Evolutionary conservation across 441 rosid genomes (phyloP), one percentile per base, ranked within the genome.

Genomic region (Eutrema salsugineum): DNA sequence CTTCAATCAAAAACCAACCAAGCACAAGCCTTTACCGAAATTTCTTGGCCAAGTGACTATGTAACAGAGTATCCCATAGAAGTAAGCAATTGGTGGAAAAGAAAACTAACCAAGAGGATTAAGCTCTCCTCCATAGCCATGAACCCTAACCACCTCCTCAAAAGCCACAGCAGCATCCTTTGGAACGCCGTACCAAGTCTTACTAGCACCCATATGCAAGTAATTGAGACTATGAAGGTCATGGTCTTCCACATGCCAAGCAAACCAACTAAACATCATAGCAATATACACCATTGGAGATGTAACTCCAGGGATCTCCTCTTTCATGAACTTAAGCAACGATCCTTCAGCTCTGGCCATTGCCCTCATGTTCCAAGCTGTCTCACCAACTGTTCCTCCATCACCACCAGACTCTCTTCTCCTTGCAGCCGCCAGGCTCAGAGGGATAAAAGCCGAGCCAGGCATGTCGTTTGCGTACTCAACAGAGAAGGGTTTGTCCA

Each of bases 401-500:
- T 92, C 97, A 71, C 76, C 69, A 63, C 77, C 80, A 73, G 76
- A 66, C 78, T 82, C 87, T 48, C 78, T 70, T 75, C 75, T 80
- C 79, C 78, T 81, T 14, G 79, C 70, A 51, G 80, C 80, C 0
- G 80, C 80, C 1, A 71, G 56, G 46, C 77, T 81, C 62, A 77
- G 55, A 1, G 85, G 88, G 16, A 87, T 82, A 58, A 95, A 95
- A 66, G 98, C 99, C 2, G 97, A 95, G 35, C 99, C 97, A 0
- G 99, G 98, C 96, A 95, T 95, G 83, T 95, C 99, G 42, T 95
- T 95, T 0, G 99, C 99, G 22, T 95, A 95, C 84, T 95, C 99
- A 22, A 95, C 97, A 12, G 94, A 81, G 76, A 89, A 89, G 71
- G 99, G 98, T 76, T 93, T 93, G 51, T 95, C 98, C 24, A 93